Evolutionary conservation across 257 asterid genomes (phyloP).

Genomic region (Penstemon barbatus): DNA sequence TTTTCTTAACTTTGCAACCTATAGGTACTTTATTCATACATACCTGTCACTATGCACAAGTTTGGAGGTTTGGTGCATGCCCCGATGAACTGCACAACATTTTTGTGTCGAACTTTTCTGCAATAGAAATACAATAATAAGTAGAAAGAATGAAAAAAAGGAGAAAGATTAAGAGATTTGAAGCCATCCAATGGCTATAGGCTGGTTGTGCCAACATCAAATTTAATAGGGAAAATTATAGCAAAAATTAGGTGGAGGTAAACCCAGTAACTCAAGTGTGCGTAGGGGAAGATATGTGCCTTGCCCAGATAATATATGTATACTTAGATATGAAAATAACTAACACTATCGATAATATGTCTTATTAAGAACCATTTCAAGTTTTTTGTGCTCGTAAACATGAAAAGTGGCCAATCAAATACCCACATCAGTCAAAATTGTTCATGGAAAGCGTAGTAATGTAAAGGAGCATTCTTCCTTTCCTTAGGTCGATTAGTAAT

Average conservation of each 20-base stretch:
- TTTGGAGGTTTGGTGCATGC: conserved; percentile 95
- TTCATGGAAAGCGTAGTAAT: background rate
- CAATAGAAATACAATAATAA: conserved; percentile 29
- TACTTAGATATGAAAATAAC: too few species aligned
- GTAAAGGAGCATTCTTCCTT: background rate
- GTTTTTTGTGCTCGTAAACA: background rate
- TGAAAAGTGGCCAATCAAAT: background rate
- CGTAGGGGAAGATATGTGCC: too few species aligned
- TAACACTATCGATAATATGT: too few species aligned
- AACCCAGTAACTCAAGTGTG: background rate
- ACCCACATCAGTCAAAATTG: background rate
- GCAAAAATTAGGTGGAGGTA: background rate
- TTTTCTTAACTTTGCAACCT: too few species aligned
- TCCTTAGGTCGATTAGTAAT: too few species aligned
- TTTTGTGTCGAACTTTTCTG: conserved; percentile 98
- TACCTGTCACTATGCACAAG: conserved; percentile 96
- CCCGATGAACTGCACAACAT: conserved; percentile 96
- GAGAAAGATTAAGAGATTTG: conserved; percentile 8
- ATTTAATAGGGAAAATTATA: background rate
- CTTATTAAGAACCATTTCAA: background rate
- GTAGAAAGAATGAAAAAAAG: conserved; percentile 6
- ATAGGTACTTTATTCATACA: background rate
- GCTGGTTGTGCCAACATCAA: background rate
- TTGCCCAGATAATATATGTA: too few species aligned
- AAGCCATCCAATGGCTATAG: conserved; percentile 3